Percentiles rank a stretch among this genome's conserved stretches.
Evolutionary conservation across 805 yeast genomes (phyloP).

Genomic region (Wickerhamomyces queroliae): DNA sequence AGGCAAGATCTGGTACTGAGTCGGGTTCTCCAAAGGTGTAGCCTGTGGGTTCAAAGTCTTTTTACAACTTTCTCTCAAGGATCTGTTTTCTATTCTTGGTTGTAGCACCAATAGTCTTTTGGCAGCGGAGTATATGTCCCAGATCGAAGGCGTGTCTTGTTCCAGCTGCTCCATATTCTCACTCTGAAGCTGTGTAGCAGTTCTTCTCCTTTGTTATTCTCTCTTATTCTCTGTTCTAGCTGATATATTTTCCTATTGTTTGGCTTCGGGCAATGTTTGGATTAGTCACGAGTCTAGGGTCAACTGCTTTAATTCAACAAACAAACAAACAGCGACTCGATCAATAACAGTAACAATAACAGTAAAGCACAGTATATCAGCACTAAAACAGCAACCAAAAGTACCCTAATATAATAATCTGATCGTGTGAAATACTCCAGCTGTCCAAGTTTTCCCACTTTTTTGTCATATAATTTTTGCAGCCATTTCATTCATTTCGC

Average conservation of each 20-base stretch:
- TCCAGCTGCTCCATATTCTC: not conserved
- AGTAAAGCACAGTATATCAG: too few species aligned
- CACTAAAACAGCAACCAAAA: too few species aligned
- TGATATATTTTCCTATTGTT: not conserved
- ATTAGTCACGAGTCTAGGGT: too few species aligned
- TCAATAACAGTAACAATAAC: too few species aligned
- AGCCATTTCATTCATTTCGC: not conserved
- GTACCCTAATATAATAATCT: too few species aligned
- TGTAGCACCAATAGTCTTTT: slow-evolving; percentile 23
- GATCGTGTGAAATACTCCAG: not conserved
- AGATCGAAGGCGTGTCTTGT: slow-evolving; percentile 19
- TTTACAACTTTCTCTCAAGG: slow-evolving; percentile 22
- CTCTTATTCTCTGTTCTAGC: not conserved
- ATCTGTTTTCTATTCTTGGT: slow-evolving; percentile 26
- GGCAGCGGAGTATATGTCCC: slow-evolving; percentile 28
- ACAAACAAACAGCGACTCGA: too few species aligned
- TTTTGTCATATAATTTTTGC: too few species aligned
- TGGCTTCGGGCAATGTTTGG: too few species aligned
- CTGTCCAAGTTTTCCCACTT: too few species aligned
- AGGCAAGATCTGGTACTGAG: too few species aligned
- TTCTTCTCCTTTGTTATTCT: not conserved
- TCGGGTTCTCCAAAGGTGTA: too few species aligned
- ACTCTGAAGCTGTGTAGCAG: slow-evolving; percentile 5
- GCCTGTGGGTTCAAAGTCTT: slow-evolving; percentile 12
- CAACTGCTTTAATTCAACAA: too few species aligned